Base-by-base conservation (phyloP, 495 filamentous ascomycete genomes). In the Penicillium herquei region DNA sequence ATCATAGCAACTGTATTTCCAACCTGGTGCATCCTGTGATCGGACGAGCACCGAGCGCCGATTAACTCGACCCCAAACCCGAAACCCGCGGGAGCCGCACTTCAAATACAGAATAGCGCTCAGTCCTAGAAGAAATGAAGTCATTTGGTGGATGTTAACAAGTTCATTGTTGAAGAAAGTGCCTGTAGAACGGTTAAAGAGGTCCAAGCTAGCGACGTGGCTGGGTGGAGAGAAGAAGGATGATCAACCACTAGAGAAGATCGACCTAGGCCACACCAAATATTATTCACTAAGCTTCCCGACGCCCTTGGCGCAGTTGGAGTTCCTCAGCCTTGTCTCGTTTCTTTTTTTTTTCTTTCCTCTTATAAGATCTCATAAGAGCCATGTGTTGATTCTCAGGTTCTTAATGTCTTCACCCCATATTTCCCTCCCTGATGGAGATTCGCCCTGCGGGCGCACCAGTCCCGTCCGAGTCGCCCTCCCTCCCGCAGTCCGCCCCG, bases 381-480 rank as follows among this genome's bases (percentile, higher is more conserved):
- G 26, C 33, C 30, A 39, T 50, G 37, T 37, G 34, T 30, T 51
- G 49, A 42, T 12, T 4, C 21, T 39, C 18, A 14, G 34, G 37
- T 21, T 39, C 51, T 48, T 46, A 44, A 49, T 52, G 44, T 49
- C 37, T 58, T 39, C 18, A 47, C n/a, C 34, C 30, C 13, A 40
- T 14, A 35, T 41, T 57, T 52, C 31, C 34, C 54, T 57, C 52
- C 63, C 50, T 41, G 57, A 70, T 73, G 70, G 67, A 70, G 59
- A 66, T 67, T 61, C 69, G 52, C 54, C 65, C 58, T n/a, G 57
- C 63, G 45, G 60, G 57, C 50, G 60, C 62, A 42, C 61, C 62
- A 56, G 54, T 64, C 49, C 62, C 46, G 50, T 39, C 47, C 47
- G 40, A 37, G 35, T 56, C 51, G 56, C 40, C 43, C 12, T 58